Evolutionary conservation across 192 early-diverging fungal species (phyloP).

Genomic region (Thamnidium elegans): DNA sequence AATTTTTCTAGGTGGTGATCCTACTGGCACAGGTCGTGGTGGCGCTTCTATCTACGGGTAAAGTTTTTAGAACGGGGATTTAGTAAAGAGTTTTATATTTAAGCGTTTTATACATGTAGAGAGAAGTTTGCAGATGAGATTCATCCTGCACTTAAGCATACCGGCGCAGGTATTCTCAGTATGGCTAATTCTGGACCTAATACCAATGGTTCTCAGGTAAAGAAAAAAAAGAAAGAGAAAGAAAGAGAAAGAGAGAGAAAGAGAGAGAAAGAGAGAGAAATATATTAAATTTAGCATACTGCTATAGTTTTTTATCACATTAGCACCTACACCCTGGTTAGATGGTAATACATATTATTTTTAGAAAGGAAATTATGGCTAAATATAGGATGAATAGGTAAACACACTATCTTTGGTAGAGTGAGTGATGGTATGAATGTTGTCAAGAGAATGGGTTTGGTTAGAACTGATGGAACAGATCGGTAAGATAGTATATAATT

Average conservation of each 20-base stretch:
- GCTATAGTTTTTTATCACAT: slow-evolving; percentile 80
- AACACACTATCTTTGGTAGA: slow-evolving; percentile 90
- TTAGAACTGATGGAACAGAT: slow-evolving; percentile 55
- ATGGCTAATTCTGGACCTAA: slow-evolving; percentile 84
- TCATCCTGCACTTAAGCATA: slow-evolving; percentile 70
- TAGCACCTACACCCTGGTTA: slow-evolving; percentile 88
- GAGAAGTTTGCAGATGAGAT: slow-evolving; percentile 86
- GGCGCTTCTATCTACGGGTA: slow-evolving; percentile 85
- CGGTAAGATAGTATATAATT: slow-evolving; percentile 28
- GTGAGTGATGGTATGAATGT: slow-evolving; percentile 77
- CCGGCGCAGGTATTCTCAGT: slow-evolving; percentile 84
- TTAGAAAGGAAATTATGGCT: background rate
- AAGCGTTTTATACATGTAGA: slow-evolving; percentile 30
- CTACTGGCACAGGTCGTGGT: slow-evolving; percentile 90
- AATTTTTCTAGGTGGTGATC: slow-evolving; percentile 70
- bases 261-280: background rate
- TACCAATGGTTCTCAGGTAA: slow-evolving; percentile 63
- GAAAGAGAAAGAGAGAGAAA: background rate
- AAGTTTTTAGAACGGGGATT: background rate
- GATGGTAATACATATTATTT: slow-evolving; percentile 50
- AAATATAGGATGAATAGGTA: slow-evolving; percentile 47
- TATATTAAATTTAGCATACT: background rate
- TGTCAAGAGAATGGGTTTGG: slow-evolving; percentile 76
- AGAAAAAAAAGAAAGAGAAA: background rate
- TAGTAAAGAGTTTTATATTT: background rate